phyloP scores from a whole-genome alignment of 306 rosid genomes.

The Geum urbanum region DNA sequence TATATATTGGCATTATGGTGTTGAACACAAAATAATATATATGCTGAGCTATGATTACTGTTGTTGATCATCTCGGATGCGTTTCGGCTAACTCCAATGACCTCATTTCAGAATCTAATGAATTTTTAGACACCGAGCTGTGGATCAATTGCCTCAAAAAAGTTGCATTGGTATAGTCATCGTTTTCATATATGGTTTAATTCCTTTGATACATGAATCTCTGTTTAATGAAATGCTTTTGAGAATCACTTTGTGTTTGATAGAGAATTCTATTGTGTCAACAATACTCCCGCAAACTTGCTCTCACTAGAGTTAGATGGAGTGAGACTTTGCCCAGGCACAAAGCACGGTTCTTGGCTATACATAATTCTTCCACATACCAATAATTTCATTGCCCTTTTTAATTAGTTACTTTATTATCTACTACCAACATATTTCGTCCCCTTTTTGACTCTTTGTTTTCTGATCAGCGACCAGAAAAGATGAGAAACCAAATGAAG shows the following conservation, averaged over 20 bases:
- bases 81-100: conserved; percentile 59
- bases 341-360: conserved; percentile 45
- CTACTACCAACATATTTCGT: background rate
- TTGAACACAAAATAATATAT: conserved; percentile 70
- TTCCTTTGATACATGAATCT: background rate
- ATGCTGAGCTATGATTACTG: conserved; percentile 66
- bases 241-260: conserved; percentile 6
- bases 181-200: background rate
- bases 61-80: conserved; percentile 83
- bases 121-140: conserved; percentile 53
- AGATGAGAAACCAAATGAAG: conserved; percentile 32
- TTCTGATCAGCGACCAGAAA: conserved; percentile 19
- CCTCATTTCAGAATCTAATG: conserved; percentile 51
- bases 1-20: conserved; percentile 44
- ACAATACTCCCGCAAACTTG: conserved; percentile 59
- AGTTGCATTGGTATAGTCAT: conserved; percentile 33
- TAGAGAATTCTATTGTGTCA: conserved; percentile 61
- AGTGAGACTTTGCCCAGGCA: conserved; percentile 49
- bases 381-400: conserved; percentile 16
- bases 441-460: background rate
- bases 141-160: conserved; percentile 65
- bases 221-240: background rate
- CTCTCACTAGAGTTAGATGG: conserved; percentile 49
- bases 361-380: conserved; percentile 36
- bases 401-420: conserved; percentile 5